Percentiles rank a stretch among this genome's conserved stretches.
Conservation (phyloP, 1,284 basidiomycete species). For the Earliella scabrosa region DNA sequence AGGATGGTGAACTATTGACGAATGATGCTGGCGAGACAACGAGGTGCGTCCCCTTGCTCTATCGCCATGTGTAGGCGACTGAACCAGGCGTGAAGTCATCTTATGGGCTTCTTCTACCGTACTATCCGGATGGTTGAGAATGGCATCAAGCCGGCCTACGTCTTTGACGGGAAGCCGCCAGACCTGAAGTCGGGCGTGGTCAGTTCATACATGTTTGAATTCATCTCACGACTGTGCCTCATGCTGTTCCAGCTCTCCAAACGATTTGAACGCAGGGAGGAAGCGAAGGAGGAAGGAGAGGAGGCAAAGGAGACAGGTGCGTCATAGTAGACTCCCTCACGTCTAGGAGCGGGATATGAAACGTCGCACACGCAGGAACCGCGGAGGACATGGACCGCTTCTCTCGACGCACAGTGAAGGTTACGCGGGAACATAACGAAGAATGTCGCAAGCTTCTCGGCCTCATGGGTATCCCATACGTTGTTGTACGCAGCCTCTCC, state of each 20-base stretch:
- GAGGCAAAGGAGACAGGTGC: constrained; percentile 93
- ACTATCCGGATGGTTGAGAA: constrained; percentile 99
- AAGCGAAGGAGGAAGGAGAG: constrained; percentile 93
- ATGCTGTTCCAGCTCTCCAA: constrained; percentile 73
- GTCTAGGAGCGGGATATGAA: neutral
- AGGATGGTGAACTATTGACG: constrained; percentile 95
- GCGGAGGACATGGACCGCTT: constrained; percentile 93
- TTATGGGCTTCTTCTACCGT: constrained; percentile 99
- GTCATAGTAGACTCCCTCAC: neutral
- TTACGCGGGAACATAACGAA: constrained; percentile 96
- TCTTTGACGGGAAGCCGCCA: constrained; percentile 98
- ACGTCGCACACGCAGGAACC: constrained; percentile 56
- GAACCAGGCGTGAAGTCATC: constrained; percentile 62
- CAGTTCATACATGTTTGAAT: constrained; percentile 46
- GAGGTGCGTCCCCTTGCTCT: constrained; percentile 44
- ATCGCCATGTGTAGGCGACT: neutral
- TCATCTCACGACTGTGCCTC: neutral
- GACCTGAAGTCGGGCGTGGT: constrained; percentile 97
- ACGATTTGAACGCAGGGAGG: constrained; percentile 89
- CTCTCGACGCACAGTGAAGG: constrained; percentile 90
- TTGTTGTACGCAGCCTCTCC: constrained; percentile 81
- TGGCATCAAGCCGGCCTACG: constrained; percentile 97
- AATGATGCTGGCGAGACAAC: constrained; percentile 98
- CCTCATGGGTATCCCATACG: constrained; percentile 97
- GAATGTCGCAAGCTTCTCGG: constrained; percentile 89